phyloP scores from a whole-genome alignment of 768 basidiomycete species.

The Leccinum barrowsii region DNA sequence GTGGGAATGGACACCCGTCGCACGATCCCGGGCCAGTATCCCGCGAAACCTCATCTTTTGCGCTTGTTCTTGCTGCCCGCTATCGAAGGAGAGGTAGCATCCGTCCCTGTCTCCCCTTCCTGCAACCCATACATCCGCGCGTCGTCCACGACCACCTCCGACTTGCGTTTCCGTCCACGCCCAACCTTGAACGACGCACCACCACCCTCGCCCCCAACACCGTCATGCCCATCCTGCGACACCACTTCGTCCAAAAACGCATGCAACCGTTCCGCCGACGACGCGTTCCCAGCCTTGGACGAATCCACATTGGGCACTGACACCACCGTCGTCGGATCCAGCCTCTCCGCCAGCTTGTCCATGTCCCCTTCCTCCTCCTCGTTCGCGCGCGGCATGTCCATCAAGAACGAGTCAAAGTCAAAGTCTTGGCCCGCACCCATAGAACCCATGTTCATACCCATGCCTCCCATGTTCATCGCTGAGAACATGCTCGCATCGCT shows the following conservation, averaged over 20 bases:
- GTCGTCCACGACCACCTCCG: conserved; percentile 27
- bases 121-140: not conserved
- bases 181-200: conserved; percentile 5
- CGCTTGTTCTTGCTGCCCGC: conserved; percentile 24
- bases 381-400: conserved; percentile 34
- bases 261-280: conserved; percentile 36
- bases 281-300: conserved; percentile 25
- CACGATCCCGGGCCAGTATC: not conserved
- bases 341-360: conserved; percentile 33
- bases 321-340: conserved; percentile 32
- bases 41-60: conserved; percentile 19
- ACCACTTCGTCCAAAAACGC: conserved; percentile 44
- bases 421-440: conserved; percentile 22
- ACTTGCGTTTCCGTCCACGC: conserved; percentile 40
- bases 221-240: conserved; percentile 29
- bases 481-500: conserved; percentile 21
- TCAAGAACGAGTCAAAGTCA: conserved; percentile 40
- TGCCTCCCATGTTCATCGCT: not conserved
- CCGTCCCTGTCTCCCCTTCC: not conserved
- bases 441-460: not conserved
- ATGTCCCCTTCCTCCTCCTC: conserved; percentile 29
- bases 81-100: conserved; percentile 3
- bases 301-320: conserved; percentile 24
- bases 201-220: not conserved
- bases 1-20: not conserved